These are phyloP conservation scores for Ustilago hordei DNA, from an alignment of 1,284 basidiomycete species.

Conservation along the genomic window DNA sequence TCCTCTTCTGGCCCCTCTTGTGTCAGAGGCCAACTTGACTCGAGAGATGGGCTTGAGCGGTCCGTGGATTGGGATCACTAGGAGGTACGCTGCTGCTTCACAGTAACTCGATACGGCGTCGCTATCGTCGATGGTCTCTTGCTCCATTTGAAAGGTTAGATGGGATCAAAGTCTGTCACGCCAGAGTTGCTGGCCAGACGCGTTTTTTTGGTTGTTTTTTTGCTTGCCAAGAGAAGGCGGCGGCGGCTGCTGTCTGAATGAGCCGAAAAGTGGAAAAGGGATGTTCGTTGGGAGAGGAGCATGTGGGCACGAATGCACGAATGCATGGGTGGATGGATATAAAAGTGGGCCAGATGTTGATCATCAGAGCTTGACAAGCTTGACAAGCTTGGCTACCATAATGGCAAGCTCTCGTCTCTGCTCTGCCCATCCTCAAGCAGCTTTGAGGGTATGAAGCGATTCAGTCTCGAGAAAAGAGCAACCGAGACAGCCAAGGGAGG, in stretches of 20 bases:
- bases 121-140: neutral
- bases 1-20: neutral
- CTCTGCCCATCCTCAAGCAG: no score
- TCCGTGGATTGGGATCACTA: neutral
- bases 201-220: neutral
- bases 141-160: neutral
- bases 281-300: constrained; percentile 4
- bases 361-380: no score
- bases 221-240: neutral
- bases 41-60: neutral
- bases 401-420: no score
- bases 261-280: neutral
- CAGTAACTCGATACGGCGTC: neutral
- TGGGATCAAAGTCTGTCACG: neutral
- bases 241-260: neutral
- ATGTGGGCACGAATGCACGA: neutral
- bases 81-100: neutral
- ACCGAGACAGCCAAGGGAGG: neutral
- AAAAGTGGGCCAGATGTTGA: constrained; percentile 8
- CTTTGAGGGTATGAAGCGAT: neutral
- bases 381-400: no score
- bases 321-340: neutral
- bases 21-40: neutral
- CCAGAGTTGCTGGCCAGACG: neutral
- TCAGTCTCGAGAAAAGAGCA: neutral